Evolutionary conservation across 2,329 filamentous ascomycete species (phyloP).

Genomic region (Triangularia setosa): DNA sequence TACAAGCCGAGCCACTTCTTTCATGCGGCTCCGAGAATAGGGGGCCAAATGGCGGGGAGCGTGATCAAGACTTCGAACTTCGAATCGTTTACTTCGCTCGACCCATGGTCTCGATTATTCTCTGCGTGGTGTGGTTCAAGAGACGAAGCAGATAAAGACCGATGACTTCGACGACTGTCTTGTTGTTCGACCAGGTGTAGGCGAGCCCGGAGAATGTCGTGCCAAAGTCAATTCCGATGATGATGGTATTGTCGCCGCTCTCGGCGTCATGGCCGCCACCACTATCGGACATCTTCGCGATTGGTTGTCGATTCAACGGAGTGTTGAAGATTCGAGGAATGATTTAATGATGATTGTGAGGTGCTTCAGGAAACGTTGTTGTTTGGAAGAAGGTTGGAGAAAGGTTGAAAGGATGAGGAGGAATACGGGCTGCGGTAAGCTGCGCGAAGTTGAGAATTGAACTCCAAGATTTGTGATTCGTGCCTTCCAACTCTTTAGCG

Average conservation of each 20-base stretch:
- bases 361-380: too few species aligned
- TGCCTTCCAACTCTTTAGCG: too few species aligned
- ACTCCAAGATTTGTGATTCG: too few species aligned
- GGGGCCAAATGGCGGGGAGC: constrained; percentile 44
- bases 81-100: constrained; percentile 22
- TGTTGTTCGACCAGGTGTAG: constrained; percentile 33
- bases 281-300: too few species aligned
- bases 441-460: too few species aligned
- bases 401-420: too few species aligned
- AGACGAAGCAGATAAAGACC: constrained; percentile 32
- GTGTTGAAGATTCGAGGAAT: too few species aligned
- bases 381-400: too few species aligned
- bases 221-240: constrained; percentile 45
- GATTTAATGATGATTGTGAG: too few species aligned
- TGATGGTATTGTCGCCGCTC: constrained; percentile 25
- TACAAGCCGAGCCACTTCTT: constrained; percentile 31
- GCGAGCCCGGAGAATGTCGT: constrained; percentile 45
- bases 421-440: too few species aligned
- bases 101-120: constrained; percentile 29
- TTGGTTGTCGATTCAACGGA: too few species aligned
- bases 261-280: not conserved
- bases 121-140: constrained; percentile 31
- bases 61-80: constrained; percentile 39
- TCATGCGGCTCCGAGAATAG: constrained; percentile 37
- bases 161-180: constrained; percentile 29